phyloP scores from a whole-genome alignment of 192 early-diverging fungal genomes.

The Gaertneriomyces semiglobifer region DNA sequence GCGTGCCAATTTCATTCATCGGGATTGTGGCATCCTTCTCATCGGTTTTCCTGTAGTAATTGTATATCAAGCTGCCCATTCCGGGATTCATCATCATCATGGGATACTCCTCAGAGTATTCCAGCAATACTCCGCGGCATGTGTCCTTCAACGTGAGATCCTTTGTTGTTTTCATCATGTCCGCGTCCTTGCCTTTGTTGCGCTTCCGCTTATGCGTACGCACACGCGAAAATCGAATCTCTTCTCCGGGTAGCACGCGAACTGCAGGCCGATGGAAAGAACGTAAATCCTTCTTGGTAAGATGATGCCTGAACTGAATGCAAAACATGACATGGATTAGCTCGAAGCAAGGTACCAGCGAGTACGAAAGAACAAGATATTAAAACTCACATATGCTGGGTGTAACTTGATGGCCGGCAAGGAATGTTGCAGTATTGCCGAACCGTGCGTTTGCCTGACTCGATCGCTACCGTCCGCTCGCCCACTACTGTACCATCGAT shows the following conservation, averaged over 20 bases:
- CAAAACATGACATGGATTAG: slow-evolving; percentile 2
- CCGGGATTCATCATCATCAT: slow-evolving; percentile 87
- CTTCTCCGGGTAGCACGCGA: slow-evolving; percentile 55
- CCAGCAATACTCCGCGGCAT: slow-evolving; percentile 75
- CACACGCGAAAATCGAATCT: slow-evolving; percentile 72
- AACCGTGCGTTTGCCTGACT: slow-evolving; percentile 84
- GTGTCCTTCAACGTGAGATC: slow-evolving; percentile 89
- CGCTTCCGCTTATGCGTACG: slow-evolving; percentile 74
- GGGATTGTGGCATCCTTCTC: slow-evolving; percentile 77
- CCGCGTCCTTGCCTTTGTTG: slow-evolving; percentile 45
- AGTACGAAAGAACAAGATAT: background rate
- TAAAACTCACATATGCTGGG: slow-evolving; percentile 58
- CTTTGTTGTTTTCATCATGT: slow-evolving; percentile 73
- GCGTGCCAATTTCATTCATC: slow-evolving; percentile 71
- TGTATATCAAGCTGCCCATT: slow-evolving; percentile 91
- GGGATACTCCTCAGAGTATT: slow-evolving; percentile 95
- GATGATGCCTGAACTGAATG: slow-evolving; percentile 75
- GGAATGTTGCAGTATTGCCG: slow-evolving; percentile 80
- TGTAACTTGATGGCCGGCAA: slow-evolving; percentile 81
- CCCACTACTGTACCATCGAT: slow-evolving; percentile 76
- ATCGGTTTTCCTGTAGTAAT: slow-evolving; percentile 91
- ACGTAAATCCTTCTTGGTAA: slow-evolving; percentile 76
- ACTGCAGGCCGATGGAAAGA: slow-evolving; percentile 85
- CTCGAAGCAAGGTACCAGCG: background rate
- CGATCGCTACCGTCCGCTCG: slow-evolving; percentile 64